Conservation (phyloP, 371 early-diverging fungal genomes). For the Circinella umbellata region DNA sequence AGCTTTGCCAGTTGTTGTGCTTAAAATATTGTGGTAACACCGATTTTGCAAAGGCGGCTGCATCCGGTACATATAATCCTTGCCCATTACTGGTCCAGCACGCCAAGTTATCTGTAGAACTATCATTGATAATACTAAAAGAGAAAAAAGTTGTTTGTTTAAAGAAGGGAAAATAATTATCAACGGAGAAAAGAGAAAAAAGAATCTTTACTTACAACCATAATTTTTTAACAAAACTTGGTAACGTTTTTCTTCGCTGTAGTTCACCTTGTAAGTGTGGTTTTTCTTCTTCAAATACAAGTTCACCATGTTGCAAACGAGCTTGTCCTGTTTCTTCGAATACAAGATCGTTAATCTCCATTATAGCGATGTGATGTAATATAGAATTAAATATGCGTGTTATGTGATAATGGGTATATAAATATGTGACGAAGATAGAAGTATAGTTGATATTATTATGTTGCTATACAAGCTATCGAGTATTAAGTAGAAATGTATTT, state of each 20-base stretch:
- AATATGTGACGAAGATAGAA: no score
- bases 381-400: neutral
- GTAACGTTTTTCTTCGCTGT: slow-evolving; percentile 37
- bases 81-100: slow-evolving; percentile 77
- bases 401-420: neutral
- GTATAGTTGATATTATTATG: no score
- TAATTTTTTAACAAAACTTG: slow-evolving; percentile 71
- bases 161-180: neutral
- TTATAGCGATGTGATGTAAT: neutral
- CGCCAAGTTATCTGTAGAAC: slow-evolving; percentile 64
- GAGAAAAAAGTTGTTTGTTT: neutral
- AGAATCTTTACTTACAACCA: slow-evolving; percentile 51
- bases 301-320: neutral
- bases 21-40: slow-evolving; percentile 90
- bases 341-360: neutral
- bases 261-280: slow-evolving; percentile 1
- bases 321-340: neutral
- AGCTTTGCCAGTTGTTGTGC: slow-evolving; percentile 91
- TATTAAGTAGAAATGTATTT: no score
- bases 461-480: no score
- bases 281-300: slow-evolving; percentile 4
- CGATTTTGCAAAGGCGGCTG: slow-evolving; percentile 81
- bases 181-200: slow-evolving; percentile 8
- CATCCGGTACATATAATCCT: slow-evolving; percentile 69
- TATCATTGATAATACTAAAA: slow-evolving; percentile 72